Evolutionary conservation across 768 basidiomycete species (phyloP), one percentile per base, ranked within the genome.

Genomic region (Neoboletus subvelutipes): DNA sequence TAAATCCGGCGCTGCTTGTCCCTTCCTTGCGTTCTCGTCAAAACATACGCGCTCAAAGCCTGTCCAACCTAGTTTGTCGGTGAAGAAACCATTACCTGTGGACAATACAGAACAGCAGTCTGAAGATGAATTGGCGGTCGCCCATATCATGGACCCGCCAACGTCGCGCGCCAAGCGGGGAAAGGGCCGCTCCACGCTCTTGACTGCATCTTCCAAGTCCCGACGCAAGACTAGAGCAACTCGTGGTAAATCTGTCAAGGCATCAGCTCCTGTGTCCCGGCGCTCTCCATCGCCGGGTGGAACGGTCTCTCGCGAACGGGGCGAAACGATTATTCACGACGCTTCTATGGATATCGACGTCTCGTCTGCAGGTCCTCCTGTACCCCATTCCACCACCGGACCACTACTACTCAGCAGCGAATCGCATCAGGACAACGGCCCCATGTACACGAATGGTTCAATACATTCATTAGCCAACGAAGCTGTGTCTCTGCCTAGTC

Each of bases 1-100:
- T 49, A 84, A 84, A 69, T 75, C 78, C 0, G 73, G 74, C 3
- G 47, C 50, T 1, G 45, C 60, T 0, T 80, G 83, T 63, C 72
- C 78, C 3, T 83, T 84, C 65, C 75, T 85, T 61, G 34, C 47
- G 2, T 45, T 48, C 17, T 42, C 61, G 47, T 60, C 39, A 55
- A 75, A 47, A 81, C 78, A 61, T 56, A 45, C 52, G 58, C 59
- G 75, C 2, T 49, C 48, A 26, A 49, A 49, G 17, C 3, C 17
- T 11, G 33, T 24, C 22, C 31, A 48, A 15, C 31, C 46, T 34
- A 33, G 31, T 12, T 33, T 34, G 13, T 20, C 17, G 17, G 20
- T 1, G 29, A 48, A 48, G 13, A 29, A 34, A 9, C 13, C n/a
- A 22, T 20, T 17, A 15, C 31, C 46, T 22, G 52, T 24, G 42